A percentile compares a stretch with the other conserved stretches of the same genome.
These are phyloP conservation scores for Effrenium voratum DNA, from an alignment of 73 alveolate species.

Conservation along the genomic window DNA sequence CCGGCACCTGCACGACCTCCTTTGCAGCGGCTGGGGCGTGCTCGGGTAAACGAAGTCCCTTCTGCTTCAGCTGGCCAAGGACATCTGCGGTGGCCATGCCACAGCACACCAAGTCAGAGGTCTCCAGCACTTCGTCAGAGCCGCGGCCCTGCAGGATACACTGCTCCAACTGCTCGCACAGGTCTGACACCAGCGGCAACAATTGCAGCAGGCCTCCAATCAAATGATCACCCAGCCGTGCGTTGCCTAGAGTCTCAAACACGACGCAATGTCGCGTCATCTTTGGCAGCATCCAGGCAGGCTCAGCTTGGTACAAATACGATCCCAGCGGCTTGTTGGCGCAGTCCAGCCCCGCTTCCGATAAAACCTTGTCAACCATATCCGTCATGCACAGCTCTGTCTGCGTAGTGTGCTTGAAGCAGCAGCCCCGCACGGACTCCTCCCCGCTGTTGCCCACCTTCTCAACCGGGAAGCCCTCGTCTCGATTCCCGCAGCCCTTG, in stretches of 20 bases:
- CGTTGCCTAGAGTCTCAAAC: slow-evolving; percentile 45
- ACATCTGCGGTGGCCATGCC: slow-evolving; percentile 85
- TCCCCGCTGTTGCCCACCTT: slow-evolving; percentile 47
- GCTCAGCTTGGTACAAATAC: slow-evolving; percentile 26
- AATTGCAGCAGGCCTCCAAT: slow-evolving; percentile 39
- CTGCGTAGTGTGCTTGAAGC: slow-evolving; percentile 51
- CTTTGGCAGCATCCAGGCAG: slow-evolving; percentile 36
- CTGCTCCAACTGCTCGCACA: not conserved
- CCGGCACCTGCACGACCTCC: not conserved
- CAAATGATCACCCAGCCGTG: slow-evolving; percentile 80
- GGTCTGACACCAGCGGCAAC: slow-evolving; percentile 39
- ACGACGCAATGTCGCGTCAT: slow-evolving; percentile 52
- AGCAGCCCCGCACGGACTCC: slow-evolving; percentile 57
- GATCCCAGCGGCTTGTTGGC: slow-evolving; percentile 55
- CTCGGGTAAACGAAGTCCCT: not conserved
- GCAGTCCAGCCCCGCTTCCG: slow-evolving; percentile 18
- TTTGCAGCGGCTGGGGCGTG: not conserved
- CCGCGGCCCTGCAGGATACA: not conserved
- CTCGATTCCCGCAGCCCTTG: slow-evolving; percentile 69
- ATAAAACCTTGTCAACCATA: slow-evolving; percentile 18
- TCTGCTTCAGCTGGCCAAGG: not conserved
- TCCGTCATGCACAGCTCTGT: slow-evolving; percentile 62
- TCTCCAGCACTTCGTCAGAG: slow-evolving; percentile 10
- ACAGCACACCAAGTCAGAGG: slow-evolving; percentile 64
- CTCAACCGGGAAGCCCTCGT: slow-evolving; percentile 56